These are phyloP conservation scores for Exsudoporus floridanus DNA, from an alignment of 1,284 basidiomycete species.

Conservation along the genomic window DNA sequence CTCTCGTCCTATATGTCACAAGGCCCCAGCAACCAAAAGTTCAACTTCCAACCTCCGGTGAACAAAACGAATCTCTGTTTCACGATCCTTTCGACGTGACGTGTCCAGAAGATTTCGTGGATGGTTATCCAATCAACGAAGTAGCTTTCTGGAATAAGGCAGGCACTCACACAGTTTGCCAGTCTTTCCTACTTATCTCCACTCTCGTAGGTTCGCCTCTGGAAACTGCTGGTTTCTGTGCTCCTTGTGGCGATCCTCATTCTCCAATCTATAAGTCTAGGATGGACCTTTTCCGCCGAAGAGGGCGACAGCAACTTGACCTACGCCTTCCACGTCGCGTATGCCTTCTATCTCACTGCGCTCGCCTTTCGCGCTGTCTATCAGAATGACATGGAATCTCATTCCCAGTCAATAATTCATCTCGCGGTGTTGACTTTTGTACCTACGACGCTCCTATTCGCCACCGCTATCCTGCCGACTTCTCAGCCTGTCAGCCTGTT, in stretches of 20 bases:
- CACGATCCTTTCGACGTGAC: slow-evolving; percentile 79
- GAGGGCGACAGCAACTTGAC: slow-evolving; percentile 39
- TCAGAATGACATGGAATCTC: slow-evolving; percentile 48
- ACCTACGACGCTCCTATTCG: slow-evolving; percentile 50
- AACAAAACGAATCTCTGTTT: slow-evolving; percentile 36
- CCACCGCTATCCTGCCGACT: slow-evolving; percentile 55
- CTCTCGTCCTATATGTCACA: slow-evolving; percentile 42
- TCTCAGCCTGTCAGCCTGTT: slow-evolving; percentile 20
- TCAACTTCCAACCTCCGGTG: slow-evolving; percentile 49
- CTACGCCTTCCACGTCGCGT: slow-evolving; percentile 51
- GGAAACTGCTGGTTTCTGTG: slow-evolving; percentile 53
- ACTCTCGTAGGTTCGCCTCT: slow-evolving; percentile 47
- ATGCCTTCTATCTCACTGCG: slow-evolving; percentile 60
- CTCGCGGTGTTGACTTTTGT: slow-evolving; percentile 58
- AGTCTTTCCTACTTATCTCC: slow-evolving; percentile 2
- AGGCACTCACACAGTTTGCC: slow-evolving; percentile 28
- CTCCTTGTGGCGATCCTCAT: slow-evolving; percentile 47
- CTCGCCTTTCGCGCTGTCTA: slow-evolving; percentile 55
- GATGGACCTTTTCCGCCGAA: slow-evolving; percentile 47
- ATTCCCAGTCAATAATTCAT: slow-evolving; percentile 67
- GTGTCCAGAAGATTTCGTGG: slow-evolving; percentile 64
- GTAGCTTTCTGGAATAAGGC: slow-evolving; percentile 72
- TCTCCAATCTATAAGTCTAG: slow-evolving; percentile 53
- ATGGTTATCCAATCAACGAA: slow-evolving; percentile 76
- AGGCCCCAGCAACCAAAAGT: slow-evolving; percentile 52